phyloP scores from a whole-genome alignment of 2,329 filamentous ascomycete genomes.

The Cladosporium sp. region DNA sequence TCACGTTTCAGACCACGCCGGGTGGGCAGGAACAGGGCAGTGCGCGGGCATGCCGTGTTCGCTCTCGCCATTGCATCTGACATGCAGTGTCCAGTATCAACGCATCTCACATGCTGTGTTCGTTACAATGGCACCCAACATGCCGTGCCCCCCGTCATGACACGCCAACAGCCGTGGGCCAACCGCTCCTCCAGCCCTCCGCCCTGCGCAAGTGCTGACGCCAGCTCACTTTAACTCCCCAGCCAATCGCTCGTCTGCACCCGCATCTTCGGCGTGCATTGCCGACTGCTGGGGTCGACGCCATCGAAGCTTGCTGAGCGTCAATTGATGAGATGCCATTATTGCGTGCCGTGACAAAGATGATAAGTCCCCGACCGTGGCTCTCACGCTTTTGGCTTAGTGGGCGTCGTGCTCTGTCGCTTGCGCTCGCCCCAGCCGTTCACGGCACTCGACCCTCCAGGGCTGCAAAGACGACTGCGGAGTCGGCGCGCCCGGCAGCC shows the following conservation, averaged over 20 bases:
- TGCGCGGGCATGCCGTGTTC: neutral
- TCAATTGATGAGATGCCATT: neutral
- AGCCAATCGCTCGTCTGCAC: constrained; percentile 1
- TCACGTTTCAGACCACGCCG: constrained; percentile 4
- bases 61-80: too few relatives aligned
- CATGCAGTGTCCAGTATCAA: too few relatives aligned
- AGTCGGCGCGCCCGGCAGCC: too few relatives aligned
- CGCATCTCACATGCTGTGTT: too few relatives aligned
- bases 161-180: neutral
- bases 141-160: too few relatives aligned
- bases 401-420: neutral
- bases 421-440: constrained; percentile 8
- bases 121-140: too few relatives aligned
- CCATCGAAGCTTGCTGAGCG: constrained; percentile 7
- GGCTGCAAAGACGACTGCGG: too few relatives aligned
- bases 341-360: neutral
- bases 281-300: constrained; percentile 2
- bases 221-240: constrained; percentile 1
- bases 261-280: neutral
- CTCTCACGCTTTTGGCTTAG: too few relatives aligned
- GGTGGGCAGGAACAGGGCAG: constrained; percentile 2
- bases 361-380: too few relatives aligned
- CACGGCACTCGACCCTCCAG: neutral
- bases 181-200: neutral
- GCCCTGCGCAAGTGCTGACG: constrained; percentile 8